Conservation (phyloP, 2,329 filamentous ascomycete genomes). For the Trichoderma pleuroti region DNA sequence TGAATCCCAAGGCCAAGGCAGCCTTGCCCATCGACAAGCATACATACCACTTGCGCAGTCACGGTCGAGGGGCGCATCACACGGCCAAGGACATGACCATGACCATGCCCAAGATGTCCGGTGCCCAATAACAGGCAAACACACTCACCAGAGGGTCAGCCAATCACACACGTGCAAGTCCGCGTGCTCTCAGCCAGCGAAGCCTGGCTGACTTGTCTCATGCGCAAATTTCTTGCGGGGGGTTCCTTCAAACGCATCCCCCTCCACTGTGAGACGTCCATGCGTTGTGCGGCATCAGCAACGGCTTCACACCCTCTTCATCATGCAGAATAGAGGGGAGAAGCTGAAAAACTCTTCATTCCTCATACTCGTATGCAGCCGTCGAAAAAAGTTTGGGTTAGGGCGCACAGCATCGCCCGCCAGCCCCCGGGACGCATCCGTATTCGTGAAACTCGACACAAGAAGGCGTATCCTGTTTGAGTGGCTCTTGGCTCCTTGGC, state of each 20-base stretch:
- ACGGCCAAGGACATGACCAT: not conserved
- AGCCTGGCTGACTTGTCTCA: slow-evolving; percentile 9
- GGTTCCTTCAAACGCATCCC: not conserved
- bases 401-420: slow-evolving; percentile 10
- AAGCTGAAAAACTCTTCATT: not conserved
- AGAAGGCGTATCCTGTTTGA: not conserved
- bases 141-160: slow-evolving; percentile 8
- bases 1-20: not conserved
- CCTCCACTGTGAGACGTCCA: not conserved
- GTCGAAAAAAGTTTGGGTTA: not conserved
- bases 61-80: not conserved
- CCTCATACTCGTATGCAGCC: not conserved
- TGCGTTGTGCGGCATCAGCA: slow-evolving; percentile 4
- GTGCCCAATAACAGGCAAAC: slow-evolving; percentile 9
- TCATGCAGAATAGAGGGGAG: not conserved
- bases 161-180: slow-evolving; percentile 5
- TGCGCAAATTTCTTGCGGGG: slow-evolving; percentile 1
- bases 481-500: not conserved
- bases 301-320: slow-evolving; percentile 11
- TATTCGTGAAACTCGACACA: not conserved
- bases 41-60: not conserved
- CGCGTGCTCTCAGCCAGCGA: slow-evolving; percentile 16
- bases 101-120: not conserved
- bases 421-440: not conserved
- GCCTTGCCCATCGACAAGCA: not conserved